These are phyloP conservation scores for Dalbergia cultrata DNA, from an alignment of 306 rosid genomes.

Conservation along the genomic window DNA sequence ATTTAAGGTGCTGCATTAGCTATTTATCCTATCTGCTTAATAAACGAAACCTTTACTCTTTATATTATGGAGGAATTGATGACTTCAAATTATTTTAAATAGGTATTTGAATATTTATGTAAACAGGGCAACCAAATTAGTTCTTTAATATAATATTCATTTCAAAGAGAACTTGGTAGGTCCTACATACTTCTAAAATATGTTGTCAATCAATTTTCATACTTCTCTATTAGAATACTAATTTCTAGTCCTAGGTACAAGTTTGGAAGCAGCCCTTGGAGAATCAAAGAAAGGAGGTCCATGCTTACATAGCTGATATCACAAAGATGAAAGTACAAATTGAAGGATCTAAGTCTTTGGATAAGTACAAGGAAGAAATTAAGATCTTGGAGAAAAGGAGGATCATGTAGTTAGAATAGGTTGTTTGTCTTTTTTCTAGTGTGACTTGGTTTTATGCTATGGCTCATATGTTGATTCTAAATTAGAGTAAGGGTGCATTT, in stretches of 20 bases:
- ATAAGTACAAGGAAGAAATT: conserved; percentile 80
- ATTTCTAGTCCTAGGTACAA: conserved; percentile 68
- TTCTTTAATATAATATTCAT: too few species aligned
- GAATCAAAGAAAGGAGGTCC: conserved; percentile 74
- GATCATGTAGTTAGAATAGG: too few species aligned
- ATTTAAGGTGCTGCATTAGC: not conserved
- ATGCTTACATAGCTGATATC: conserved; percentile 77
- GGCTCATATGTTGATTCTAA: too few species aligned
- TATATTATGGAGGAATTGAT: too few species aligned
- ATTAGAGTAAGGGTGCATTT: too few species aligned
- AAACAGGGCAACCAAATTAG: too few species aligned
- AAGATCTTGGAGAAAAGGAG: conserved; percentile 51
- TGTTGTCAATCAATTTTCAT: conserved; percentile 34
- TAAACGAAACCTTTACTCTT: too few species aligned
- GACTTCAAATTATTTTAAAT: too few species aligned
- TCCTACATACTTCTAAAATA: conserved; percentile 30
- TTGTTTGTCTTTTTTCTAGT: too few species aligned
- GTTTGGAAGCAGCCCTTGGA: conserved; percentile 78
- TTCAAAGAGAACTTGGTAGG: conserved; percentile 75
- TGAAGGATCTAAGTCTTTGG: conserved; percentile 63
- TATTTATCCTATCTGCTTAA: not conserved
- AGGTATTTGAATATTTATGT: too few species aligned
- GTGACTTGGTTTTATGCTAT: too few species aligned
- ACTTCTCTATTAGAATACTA: conserved; percentile 38
- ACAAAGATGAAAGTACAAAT: conserved; percentile 74